Evolutionary conservation across 495 filamentous ascomycete genomes (phyloP), one percentile per base, ranked within the genome.

Genomic region (Penicillium lividum): DNA sequence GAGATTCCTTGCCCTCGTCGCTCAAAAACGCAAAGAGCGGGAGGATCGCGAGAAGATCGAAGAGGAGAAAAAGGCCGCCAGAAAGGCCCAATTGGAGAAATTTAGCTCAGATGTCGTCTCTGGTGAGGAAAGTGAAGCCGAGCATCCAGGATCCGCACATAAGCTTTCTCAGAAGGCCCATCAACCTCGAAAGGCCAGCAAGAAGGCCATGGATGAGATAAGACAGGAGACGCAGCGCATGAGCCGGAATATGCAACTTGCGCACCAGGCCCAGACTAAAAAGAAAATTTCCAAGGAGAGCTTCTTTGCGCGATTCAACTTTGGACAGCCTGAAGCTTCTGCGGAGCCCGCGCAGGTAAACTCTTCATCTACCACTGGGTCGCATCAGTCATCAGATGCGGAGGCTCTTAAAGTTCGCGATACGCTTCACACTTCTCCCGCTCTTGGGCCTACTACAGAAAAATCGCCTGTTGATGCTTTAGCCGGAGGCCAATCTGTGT

Each of bases 121-220:
- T 50, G 70, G 64, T 28, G 71, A 69, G 13, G 67, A 74, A 30
- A 78, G 70, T 29, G 84, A 82, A 11, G 82, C 82, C 27, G 76
- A 81, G 53, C 83, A 88, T 58, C 82, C 82, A 36, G 78, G 75
- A 8, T 82, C 78, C 33, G 86, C 75, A 6, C 73, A 77, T 34
- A 85, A 80, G 57, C 69, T 90, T 31, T 84, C 84, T 1, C 86
- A 90, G 57, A 77, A 86, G 34, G 71, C 84, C 13, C 84, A 86
- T 7, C 89, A 91, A 5, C 77, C 88, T 4, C 84, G 94, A 1
- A 96, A 92, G 64, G 94, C 94, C 4, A 91, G 93, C 75, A 98
- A 95, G 77, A 97, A 93, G 76, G 94, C 95, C 0, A 56, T 96
- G n/a, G 90, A 97, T 72, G 93, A 98, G 66, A 96, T 98, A 87